These are phyloP conservation scores for Ganoderma leucocontextum DNA, from an alignment of 1,284 basidiomycete species.

Conservation along the genomic window DNA sequence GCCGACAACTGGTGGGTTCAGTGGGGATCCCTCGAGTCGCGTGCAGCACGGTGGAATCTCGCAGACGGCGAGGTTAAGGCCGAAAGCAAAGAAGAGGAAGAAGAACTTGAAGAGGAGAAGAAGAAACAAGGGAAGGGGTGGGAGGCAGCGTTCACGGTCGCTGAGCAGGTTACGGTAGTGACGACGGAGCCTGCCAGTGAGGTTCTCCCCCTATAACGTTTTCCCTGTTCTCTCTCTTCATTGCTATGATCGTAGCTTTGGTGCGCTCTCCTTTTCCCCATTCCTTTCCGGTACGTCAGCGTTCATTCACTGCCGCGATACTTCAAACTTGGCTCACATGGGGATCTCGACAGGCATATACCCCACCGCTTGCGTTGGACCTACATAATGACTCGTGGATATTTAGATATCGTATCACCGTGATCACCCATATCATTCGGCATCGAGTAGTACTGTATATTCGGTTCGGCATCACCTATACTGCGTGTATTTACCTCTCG, in stretches of 20 bases:
- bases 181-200: neutral
- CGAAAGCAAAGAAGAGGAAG: neutral
- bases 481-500: neutral
- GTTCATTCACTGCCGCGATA: neutral
- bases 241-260: neutral
- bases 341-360: neutral
- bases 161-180: constrained; percentile 5
- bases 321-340: too few species aligned
- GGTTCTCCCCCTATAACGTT: neutral
- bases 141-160: neutral
- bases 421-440: neutral
- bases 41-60: neutral
- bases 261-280: neutral
- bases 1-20: constrained; percentile 49
- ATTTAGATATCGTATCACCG: neutral
- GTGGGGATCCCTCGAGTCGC: constrained; percentile 39
- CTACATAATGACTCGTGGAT: neutral
- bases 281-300: neutral
- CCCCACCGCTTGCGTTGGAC: neutral
- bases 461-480: neutral
- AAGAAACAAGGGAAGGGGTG: neutral
- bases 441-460: neutral
- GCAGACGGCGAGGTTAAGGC: neutral
- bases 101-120: neutral
- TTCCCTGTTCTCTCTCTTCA: neutral